These are phyloP conservation scores for Flaveria sonorensis DNA, from an alignment of 129 eudicot species.

Conservation along the genomic window DNA sequence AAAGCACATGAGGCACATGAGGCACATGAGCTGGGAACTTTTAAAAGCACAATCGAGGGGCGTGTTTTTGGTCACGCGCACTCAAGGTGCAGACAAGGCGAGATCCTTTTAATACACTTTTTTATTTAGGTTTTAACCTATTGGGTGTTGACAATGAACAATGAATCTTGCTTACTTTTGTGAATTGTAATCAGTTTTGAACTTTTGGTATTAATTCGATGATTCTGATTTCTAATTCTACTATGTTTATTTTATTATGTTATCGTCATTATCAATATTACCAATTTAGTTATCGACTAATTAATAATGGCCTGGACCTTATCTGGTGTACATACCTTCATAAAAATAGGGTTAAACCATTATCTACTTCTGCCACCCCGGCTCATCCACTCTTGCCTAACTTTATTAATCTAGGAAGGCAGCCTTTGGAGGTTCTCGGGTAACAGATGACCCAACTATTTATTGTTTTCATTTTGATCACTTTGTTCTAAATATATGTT, in stretches of 20 bases:
- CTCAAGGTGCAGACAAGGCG: neutral
- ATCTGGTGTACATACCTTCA: neutral
- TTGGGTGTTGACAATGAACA: neutral
- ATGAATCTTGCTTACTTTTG: neutral
- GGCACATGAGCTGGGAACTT: neutral
- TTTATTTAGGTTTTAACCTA: neutral
- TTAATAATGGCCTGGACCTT: neutral
- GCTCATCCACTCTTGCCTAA: neutral
- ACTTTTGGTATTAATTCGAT: neutral
- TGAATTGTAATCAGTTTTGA: too few species aligned
- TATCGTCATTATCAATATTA: neutral
- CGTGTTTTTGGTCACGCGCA: neutral
- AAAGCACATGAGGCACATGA: neutral
- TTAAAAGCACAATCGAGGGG: neutral
- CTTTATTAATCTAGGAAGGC: slow-evolving; percentile 21
- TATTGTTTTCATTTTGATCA: neutral
- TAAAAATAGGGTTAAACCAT: slow-evolving; percentile 17
- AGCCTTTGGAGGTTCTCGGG: slow-evolving; percentile 5
- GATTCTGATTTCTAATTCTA: neutral
- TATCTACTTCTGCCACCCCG: neutral
- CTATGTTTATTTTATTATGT: too few species aligned
- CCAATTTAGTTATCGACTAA: slow-evolving; percentile 4
- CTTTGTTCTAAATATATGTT: slow-evolving; percentile 2
- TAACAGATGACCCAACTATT: slow-evolving; percentile 1
- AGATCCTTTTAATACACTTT: too few species aligned